Evolutionary conservation across 441 rosid species (phyloP).

Genomic region (Jatropha multifida): DNA sequence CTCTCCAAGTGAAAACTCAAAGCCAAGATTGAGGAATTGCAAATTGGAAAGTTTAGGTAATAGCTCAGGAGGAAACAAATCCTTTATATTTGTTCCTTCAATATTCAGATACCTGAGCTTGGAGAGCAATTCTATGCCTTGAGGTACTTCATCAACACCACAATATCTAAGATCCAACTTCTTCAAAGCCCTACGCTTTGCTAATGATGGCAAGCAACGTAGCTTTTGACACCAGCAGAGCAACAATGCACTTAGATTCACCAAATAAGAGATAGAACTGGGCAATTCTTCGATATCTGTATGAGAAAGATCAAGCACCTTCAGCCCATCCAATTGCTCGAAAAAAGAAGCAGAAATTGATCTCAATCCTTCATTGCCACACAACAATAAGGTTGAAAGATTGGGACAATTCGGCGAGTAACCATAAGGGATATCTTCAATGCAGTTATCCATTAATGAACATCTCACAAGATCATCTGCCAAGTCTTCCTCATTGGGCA

Average conservation of each 20-base stretch:
- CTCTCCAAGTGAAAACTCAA: neutral
- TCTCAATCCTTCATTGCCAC: neutral
- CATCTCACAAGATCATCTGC: neutral
- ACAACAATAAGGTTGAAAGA: neutral
- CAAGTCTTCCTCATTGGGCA: neutral
- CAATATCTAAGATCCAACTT: neutral
- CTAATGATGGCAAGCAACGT: neutral
- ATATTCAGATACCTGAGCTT: neutral
- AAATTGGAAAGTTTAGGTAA: neutral
- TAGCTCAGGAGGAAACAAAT: neutral
- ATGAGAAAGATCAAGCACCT: neutral
- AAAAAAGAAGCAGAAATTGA: neutral
- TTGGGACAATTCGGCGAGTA: conserved; percentile 6
- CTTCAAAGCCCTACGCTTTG: neutral
- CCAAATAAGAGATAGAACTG: neutral
- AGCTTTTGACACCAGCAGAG: neutral
- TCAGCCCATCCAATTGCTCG: neutral
- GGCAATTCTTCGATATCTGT: neutral
- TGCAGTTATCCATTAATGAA: neutral
- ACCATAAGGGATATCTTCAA: neutral
- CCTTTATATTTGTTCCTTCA: neutral
- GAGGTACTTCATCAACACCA: neutral
- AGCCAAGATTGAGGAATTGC: neutral
- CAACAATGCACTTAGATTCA: neutral
- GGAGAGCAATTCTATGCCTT: neutral